Evolutionary conservation across 2,329 filamentous ascomycete genomes (phyloP).

Genomic region (Pseudocercospora eumusae): DNA sequence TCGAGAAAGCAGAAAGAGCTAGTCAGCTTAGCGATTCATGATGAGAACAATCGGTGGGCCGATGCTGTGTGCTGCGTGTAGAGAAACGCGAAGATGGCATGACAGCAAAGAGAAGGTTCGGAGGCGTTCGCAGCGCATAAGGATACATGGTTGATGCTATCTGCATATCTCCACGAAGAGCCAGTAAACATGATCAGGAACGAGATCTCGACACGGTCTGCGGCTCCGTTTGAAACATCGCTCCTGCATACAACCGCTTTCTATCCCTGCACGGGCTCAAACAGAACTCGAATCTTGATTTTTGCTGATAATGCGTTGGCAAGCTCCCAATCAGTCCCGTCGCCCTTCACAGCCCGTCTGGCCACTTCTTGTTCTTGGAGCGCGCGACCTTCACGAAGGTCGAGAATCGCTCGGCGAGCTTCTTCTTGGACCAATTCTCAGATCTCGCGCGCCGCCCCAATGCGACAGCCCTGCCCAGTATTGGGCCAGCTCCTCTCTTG

Average conservation of each 20-base stretch:
- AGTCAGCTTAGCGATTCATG: background rate
- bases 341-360: background rate
- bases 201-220: background rate
- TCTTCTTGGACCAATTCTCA: slow-evolving; percentile 16
- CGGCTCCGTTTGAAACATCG: background rate
- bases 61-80: background rate
- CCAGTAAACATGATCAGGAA: background rate
- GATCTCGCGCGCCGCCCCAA: slow-evolving; percentile 18
- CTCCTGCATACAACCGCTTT: slow-evolving; percentile 2
- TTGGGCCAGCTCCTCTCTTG: background rate
- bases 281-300: background rate
- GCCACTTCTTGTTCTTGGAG: slow-evolving; percentile 2
- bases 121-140: background rate
- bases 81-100: background rate
- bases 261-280: background rate
- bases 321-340: background rate
- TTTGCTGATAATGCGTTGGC: background rate
- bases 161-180: background rate
- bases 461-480: slow-evolving; percentile 15
- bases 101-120: background rate
- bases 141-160: slow-evolving; percentile 5
- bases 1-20: background rate
- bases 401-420: slow-evolving; percentile 14
- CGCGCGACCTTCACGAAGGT: slow-evolving; percentile 16
- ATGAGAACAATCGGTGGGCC: background rate